These are phyloP conservation scores for Ustilaginoidea virens DNA, from an alignment of 2,329 filamentous ascomycete species.

Conservation along the genomic window DNA sequence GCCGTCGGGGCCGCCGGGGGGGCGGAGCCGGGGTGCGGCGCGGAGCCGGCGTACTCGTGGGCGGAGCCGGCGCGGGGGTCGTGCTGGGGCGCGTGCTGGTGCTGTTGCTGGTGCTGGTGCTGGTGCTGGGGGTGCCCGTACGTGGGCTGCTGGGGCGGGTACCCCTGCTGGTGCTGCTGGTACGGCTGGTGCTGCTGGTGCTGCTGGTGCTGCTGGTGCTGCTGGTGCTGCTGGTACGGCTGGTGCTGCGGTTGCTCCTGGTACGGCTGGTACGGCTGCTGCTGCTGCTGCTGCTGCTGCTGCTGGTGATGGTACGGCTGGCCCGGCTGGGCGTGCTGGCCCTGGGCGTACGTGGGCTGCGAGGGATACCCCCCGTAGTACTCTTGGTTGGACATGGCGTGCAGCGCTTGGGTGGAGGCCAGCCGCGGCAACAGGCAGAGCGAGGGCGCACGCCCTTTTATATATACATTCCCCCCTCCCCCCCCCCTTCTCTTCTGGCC, in stretches of 20 bases:
- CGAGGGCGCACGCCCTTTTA: no score
- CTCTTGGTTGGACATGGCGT: conserved; percentile 24
- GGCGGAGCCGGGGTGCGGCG: conserved; percentile 5
- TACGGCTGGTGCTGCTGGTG: conserved; percentile 10
- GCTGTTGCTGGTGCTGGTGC: conserved; percentile 3
- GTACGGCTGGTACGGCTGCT: conserved; percentile 8
- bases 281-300: conserved; percentile 15
- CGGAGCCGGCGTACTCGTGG: conserved; percentile 8
- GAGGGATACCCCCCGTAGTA: conserved; percentile 17
- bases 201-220: no score
- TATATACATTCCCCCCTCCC: no score
- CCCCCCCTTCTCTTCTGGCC: no score
- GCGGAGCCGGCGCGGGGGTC: conserved; percentile 7
- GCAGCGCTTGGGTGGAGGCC: no score
- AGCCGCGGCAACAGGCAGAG: no score
- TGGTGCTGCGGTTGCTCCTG: conserved; percentile 11
- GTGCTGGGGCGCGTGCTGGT: conserved; percentile 1
- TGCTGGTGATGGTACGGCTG: conserved; percentile 3
- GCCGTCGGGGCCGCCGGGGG: conserved; percentile 14
- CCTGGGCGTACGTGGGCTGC: conserved; percentile 9
- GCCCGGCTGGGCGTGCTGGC: conserved; percentile 15
- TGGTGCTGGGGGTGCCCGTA: not conserved
- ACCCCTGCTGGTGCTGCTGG: conserved; percentile 12
- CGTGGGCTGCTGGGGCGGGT: conserved; percentile 1
- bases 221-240: no score